phyloP scores from a whole-genome alignment of 345 rosid genomes.

The Stellera chamaejasme region DNA sequence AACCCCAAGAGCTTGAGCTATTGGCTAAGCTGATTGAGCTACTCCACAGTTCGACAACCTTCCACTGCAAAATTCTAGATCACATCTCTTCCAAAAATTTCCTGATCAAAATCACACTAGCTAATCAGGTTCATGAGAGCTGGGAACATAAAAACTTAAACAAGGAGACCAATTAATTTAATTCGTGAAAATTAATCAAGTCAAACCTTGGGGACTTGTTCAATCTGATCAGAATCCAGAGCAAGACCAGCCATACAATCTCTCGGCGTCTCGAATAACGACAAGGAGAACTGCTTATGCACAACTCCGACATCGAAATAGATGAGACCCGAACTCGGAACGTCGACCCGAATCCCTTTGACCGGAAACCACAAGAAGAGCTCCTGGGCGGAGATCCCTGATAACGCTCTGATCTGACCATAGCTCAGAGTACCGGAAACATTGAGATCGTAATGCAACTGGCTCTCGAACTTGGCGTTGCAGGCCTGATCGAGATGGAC shows the following conservation, averaged over 20 bases:
- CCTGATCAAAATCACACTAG: conserved; percentile 18
- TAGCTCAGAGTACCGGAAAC: conserved; percentile 56
- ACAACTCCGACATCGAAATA: conserved; percentile 89
- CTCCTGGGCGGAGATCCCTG: conserved; percentile 82
- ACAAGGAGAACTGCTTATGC: conserved; percentile 71
- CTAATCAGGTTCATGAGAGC: conserved; percentile 12
- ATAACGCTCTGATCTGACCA: conserved; percentile 52
- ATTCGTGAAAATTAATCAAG: background rate
- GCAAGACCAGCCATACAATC: conserved; percentile 48
- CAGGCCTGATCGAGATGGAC: conserved; percentile 70
- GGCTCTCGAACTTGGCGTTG: conserved; percentile 79
- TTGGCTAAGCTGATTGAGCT: conserved; percentile 27
- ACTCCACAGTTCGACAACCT: conserved; percentile 4
- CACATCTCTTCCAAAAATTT: conserved; percentile 20
- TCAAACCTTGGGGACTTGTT: conserved; percentile 31
- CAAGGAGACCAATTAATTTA: background rate
- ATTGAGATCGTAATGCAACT: conserved; percentile 69
- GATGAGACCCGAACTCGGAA: conserved; percentile 82
- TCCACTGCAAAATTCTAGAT: conserved; percentile 22
- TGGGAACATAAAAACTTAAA: too few relatives aligned
- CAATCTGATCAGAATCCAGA: conserved; percentile 12
- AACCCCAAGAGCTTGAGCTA: conserved; percentile 9
- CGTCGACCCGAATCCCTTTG: conserved; percentile 68
- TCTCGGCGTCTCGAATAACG: conserved; percentile 74
- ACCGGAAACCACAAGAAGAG: conserved; percentile 89